Evolutionary conservation across 768 basidiomycete species (phyloP).

Genomic region (Trametopsis cervina): DNA sequence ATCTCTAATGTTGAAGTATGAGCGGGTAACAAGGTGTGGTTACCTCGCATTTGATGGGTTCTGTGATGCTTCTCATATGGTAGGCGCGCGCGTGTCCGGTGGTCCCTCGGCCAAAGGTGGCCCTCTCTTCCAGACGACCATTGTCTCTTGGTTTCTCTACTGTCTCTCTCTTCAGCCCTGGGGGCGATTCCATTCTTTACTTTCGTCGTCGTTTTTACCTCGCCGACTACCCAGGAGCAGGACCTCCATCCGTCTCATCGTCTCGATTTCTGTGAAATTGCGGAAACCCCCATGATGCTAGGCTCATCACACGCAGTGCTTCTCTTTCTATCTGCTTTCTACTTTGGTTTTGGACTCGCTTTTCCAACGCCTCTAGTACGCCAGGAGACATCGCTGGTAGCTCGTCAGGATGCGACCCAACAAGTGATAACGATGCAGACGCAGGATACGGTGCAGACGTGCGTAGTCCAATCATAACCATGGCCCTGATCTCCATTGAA

Average conservation of each 20-base stretch:
- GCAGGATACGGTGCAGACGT: conserved; percentile 33
- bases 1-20: background rate
- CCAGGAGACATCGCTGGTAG: conserved; percentile 5
- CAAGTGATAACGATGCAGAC: conserved; percentile 32
- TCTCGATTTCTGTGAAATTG: conserved; percentile 14
- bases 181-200: conserved; percentile 26
- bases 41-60: conserved; percentile 4
- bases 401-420: conserved; percentile 20
- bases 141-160: conserved; percentile 15
- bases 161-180: conserved; percentile 23
- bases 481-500: background rate
- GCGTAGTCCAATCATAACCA: conserved; percentile 17
- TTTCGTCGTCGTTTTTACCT: conserved; percentile 20
- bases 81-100: no score
- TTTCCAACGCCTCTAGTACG: conserved; percentile 18
- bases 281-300: conserved; percentile 22
- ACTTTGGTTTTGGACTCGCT: conserved; percentile 21
- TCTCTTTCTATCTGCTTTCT: conserved; percentile 19
- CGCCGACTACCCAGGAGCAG: conserved; percentile 29
- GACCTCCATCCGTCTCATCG: conserved; percentile 28
- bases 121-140: conserved; percentile 10
- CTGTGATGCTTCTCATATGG: background rate
- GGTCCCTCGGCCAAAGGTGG: no score
- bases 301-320: conserved; percentile 14
- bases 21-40: background rate